Evolutionary conservation across 495 filamentous ascomycete genomes (phyloP).

Genomic region (Talaromyces proteolyticus): DNA sequence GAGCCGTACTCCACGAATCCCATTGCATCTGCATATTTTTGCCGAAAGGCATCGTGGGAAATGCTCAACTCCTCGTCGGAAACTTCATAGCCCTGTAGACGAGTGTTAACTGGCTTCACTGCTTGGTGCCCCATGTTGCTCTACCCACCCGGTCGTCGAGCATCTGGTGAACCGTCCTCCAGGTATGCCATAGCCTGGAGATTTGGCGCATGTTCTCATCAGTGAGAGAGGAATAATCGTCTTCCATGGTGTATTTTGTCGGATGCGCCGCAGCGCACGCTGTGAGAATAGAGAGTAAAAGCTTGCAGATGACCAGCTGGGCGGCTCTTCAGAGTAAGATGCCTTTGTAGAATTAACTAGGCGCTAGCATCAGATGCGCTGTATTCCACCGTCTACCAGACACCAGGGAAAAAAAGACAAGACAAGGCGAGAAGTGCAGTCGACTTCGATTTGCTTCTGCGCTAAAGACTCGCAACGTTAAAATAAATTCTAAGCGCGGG

Average conservation of each 20-base stretch:
- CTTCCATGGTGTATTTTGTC: constrained; percentile 39
- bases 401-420: background rate
- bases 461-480: background rate
- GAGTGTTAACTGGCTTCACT: background rate
- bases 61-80: constrained; percentile 83
- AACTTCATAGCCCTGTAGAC: constrained; percentile 78
- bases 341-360: no score
- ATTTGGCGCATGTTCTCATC: constrained; percentile 60
- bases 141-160: constrained; percentile 70
- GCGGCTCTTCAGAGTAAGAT: no score
- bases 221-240: constrained; percentile 40
- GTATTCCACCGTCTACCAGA: no score
- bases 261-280: constrained; percentile 9
- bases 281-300: background rate
- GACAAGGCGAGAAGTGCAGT: background rate
- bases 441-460: background rate
- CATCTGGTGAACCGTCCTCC: constrained; percentile 85
- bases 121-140: no score
- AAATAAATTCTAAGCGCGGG: background rate
- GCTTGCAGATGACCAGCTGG: no score
- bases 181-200: constrained; percentile 78
- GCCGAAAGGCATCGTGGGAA: constrained; percentile 67
- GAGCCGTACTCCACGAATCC: constrained; percentile 64
- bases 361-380: no score
- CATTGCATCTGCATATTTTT: constrained; percentile 57